These are phyloP conservation scores for Spergularia azorica DNA, from an alignment of 179 eudicot species.

Conservation along the genomic window DNA sequence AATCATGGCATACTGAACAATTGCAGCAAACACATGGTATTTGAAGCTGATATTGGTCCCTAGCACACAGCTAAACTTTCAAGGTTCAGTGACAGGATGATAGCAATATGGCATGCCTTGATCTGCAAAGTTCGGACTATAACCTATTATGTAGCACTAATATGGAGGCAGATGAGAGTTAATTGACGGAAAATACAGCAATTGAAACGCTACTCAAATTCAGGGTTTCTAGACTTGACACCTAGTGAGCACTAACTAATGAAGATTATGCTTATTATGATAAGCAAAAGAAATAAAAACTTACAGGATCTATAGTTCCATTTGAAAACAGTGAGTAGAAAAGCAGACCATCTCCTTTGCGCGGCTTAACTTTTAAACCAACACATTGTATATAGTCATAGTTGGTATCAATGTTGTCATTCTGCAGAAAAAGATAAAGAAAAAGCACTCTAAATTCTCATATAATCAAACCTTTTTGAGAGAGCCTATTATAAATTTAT, in stretches of 20 bases:
- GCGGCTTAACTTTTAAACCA: slow-evolving; percentile 86
- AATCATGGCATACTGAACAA: no score
- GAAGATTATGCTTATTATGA: not conserved
- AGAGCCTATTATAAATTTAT: no score
- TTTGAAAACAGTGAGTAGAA: slow-evolving; percentile 78
- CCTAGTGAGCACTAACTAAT: not conserved
- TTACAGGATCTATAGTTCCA: slow-evolving; percentile 83
- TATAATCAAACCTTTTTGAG: not conserved
- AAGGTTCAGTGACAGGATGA: no score
- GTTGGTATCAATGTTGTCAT: slow-evolving; percentile 51
- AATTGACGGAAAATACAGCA: no score
- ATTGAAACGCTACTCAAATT: not conserved
- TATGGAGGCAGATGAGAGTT: no score
- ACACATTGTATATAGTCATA: slow-evolving; percentile 70
- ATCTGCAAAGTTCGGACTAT: no score
- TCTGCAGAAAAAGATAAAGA: slow-evolving; percentile 40
- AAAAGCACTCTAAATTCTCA: not conserved
- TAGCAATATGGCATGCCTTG: no score
- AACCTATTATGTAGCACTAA: no score
- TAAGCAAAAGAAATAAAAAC: slow-evolving; percentile 26
- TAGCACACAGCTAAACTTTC: no score
- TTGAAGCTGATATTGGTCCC: no score
- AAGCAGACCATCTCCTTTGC: slow-evolving; percentile 77
- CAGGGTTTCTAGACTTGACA: not conserved
- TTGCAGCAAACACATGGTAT: no score